These are phyloP conservation scores for Acanthamoeba lenticulata DNA, from an alignment of 208 protist genomes.

Conservation along the genomic window DNA sequence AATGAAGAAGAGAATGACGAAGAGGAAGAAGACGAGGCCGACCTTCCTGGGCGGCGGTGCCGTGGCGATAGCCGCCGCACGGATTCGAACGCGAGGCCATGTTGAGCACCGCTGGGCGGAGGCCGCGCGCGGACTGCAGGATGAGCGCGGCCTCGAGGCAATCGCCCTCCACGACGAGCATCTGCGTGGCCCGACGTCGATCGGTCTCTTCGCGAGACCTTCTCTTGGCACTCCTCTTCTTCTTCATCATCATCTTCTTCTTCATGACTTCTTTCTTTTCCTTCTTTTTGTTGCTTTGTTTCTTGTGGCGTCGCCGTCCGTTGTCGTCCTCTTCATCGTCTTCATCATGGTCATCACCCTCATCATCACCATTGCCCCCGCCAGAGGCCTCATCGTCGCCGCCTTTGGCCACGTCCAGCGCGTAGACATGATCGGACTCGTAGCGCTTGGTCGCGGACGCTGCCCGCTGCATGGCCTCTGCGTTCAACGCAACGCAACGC, in stretches of 20 bases:
- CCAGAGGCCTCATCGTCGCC: no score
- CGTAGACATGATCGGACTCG: not conserved
- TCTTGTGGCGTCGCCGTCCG: no score
- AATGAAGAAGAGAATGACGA: no score
- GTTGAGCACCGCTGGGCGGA: conserved; percentile 51
- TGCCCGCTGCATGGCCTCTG: conserved; percentile 12
- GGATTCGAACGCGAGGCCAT: conserved; percentile 57
- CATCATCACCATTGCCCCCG: no score
- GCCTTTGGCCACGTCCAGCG: no score
- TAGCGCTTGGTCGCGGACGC: conserved; percentile 12
- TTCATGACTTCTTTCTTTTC: no score
- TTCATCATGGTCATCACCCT: no score
- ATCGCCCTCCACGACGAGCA: not conserved
- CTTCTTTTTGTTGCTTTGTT: no score
- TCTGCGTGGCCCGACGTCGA: no score
- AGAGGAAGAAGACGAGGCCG: not conserved
- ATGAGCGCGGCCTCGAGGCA: conserved; percentile 4
- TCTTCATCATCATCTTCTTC: no score
- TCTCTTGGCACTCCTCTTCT: not conserved
- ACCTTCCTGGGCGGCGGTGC: conserved; percentile 54
- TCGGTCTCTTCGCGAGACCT: not conserved
- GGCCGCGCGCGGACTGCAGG: not conserved
- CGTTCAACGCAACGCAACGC: no score
- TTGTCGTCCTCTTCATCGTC: no score
- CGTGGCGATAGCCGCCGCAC: conserved; percentile 35